Evolutionary conservation across 2,329 filamentous ascomycete genomes (phyloP).

Genomic region (Diplocarpon mali): DNA sequence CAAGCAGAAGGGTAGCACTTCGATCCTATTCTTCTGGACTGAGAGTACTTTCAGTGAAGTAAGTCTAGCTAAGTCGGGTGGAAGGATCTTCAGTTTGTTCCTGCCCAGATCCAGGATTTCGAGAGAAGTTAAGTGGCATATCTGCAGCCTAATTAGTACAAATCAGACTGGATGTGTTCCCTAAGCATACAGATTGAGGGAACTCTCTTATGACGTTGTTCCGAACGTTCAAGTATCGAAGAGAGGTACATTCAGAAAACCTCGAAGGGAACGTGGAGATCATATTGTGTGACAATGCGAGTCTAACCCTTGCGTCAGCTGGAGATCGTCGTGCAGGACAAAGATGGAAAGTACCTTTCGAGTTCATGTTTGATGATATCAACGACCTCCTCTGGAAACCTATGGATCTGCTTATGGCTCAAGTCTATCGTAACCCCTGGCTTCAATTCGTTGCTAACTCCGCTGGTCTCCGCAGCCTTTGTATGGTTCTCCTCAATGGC

Average conservation of each 20-base stretch:
- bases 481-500: constrained; percentile 55
- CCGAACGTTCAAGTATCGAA: constrained; percentile 71
- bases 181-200: constrained; percentile 45
- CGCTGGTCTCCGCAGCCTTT: constrained; percentile 49
- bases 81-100: constrained; percentile 71
- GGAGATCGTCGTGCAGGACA: constrained; percentile 18
- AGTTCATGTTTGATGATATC: constrained; percentile 29
- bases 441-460: constrained; percentile 49
- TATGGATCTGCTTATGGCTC: constrained; percentile 61
- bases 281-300: constrained; percentile 73
- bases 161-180: not conserved
- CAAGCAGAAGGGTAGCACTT: constrained; percentile 70
- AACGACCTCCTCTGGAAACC: constrained; percentile 28
- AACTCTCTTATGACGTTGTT: constrained; percentile 64
- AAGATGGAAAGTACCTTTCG: constrained; percentile 24
- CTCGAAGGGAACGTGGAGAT: constrained; percentile 57
- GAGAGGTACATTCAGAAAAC: constrained; percentile 64
- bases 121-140: constrained; percentile 74
- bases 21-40: constrained; percentile 76
- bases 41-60: constrained; percentile 83
- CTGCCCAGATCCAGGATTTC: constrained; percentile 89
- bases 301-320: constrained; percentile 35
- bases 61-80: constrained; percentile 68
- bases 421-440: constrained; percentile 65
- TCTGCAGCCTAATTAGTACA: constrained; percentile 36